A percentile compares a stretch with the other conserved stretches of the same genome.
Conservation (phyloP, 768 basidiomycete species). For the Pleurotus sapidus region DNA sequence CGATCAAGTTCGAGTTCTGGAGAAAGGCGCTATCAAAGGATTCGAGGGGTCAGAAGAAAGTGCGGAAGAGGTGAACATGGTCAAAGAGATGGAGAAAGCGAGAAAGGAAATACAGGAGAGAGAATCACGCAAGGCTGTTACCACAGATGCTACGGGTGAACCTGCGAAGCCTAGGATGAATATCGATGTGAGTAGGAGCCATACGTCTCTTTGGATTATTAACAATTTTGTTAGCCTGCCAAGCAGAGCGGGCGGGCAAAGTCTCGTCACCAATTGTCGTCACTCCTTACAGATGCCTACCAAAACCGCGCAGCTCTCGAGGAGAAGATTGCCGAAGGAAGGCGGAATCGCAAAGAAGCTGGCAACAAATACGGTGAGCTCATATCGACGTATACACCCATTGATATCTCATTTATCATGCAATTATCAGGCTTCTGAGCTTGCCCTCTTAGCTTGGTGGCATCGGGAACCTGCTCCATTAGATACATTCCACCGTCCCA, state of each 20-base stretch:
- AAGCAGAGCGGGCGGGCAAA: constrained; percentile 69
- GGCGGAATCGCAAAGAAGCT: constrained; percentile 83
- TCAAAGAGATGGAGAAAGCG: constrained; percentile 75
- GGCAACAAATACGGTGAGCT: constrained; percentile 83
- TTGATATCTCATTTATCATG: constrained; percentile 15
- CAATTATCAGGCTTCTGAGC: constrained; percentile 26
- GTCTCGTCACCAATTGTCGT: constrained; percentile 75
- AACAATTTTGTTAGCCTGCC: constrained; percentile 46
- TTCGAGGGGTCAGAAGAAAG: constrained; percentile 64
- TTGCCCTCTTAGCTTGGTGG: constrained; percentile 21
- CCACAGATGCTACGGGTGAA: constrained; percentile 51
- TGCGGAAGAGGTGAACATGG: constrained; percentile 63
- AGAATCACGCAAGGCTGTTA: constrained; percentile 76
- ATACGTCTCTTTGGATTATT: not conserved
- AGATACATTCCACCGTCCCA: constrained; percentile 7
- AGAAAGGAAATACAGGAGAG: constrained; percentile 71
- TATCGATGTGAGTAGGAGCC: constrained; percentile 55
- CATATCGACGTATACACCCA: no score
- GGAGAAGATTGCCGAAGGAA: constrained; percentile 79
- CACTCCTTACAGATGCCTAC: constrained; percentile 80
- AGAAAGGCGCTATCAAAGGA: constrained; percentile 64
- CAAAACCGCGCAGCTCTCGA: constrained; percentile 80
- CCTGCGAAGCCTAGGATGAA: constrained; percentile 79
- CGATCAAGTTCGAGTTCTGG: constrained; percentile 66
- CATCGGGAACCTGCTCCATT: not conserved